Conservation (phyloP, 2,329 filamentous ascomycete species). For the Sporothrix pallida region DNA sequence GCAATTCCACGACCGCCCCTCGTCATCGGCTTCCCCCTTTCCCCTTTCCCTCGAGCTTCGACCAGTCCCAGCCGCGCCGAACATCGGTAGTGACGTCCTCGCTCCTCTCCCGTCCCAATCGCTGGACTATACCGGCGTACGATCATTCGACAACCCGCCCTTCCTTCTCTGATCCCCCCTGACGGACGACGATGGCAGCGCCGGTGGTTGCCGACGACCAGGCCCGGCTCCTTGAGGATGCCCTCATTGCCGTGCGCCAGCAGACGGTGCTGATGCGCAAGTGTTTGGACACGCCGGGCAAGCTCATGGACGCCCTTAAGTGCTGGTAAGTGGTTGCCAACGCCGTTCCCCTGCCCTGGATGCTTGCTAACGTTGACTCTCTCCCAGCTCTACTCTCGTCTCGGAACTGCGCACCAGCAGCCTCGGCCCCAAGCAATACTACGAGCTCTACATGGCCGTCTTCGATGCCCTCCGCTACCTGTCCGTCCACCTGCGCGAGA, state of each 20-base stretch:
- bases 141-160: neutral
- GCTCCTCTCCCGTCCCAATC: neutral
- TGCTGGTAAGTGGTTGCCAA: slow-evolving; percentile 76
- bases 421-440: slow-evolving; percentile 98
- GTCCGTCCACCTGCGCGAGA: slow-evolving; percentile 94
- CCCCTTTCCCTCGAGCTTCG: slow-evolving; percentile 17
- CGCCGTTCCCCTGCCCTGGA: slow-evolving; percentile 22
- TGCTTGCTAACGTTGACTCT: neutral
- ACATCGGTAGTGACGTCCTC: slow-evolving; percentile 25
- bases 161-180: neutral
- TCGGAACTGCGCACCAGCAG: slow-evolving; percentile 98
- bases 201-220: slow-evolving; percentile 76
- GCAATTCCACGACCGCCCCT: slow-evolving; percentile 1
- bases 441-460: slow-evolving; percentile 98
- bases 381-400: slow-evolving; percentile 86
- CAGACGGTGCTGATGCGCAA: slow-evolving; percentile 97
- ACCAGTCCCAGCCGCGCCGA: slow-evolving; percentile 18
- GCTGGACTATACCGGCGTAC: neutral
- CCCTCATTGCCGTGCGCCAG: slow-evolving; percentile 92
- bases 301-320: slow-evolving; percentile 99
- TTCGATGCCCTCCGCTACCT: slow-evolving; percentile 97
- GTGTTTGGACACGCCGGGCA: slow-evolving; percentile 94
- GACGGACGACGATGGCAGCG: slow-evolving; percentile 39
- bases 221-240: slow-evolving; percentile 95
- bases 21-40: slow-evolving; percentile 4